Percentiles rank a stretch among this genome's conserved stretches.
phyloP scores from a whole-genome alignment of 208 protist genomes.

The Strigomonas culicis region DNA sequence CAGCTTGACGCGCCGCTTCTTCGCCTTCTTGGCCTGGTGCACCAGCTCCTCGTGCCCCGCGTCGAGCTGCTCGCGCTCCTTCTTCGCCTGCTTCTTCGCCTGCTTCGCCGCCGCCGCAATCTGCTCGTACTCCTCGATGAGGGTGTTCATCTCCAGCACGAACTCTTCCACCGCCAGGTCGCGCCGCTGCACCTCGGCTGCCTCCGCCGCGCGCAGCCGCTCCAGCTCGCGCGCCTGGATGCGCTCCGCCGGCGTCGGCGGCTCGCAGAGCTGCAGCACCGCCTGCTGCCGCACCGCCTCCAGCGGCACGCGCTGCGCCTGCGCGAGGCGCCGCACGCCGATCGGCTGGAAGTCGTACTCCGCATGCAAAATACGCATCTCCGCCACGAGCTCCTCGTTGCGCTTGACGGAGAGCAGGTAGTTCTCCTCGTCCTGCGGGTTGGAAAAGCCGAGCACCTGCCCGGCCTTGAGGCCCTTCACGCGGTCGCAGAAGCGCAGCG shows the following conservation, averaged over 20 bases:
- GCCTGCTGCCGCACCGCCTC: conserved; percentile 26
- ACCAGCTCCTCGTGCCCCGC: conserved; percentile 43
- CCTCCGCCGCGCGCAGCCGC: conserved; percentile 19
- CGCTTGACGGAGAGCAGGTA: conserved; percentile 45
- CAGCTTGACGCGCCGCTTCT: conserved; percentile 72
- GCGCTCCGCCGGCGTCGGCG: conserved; percentile 20
- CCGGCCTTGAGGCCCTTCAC: conserved; percentile 81
- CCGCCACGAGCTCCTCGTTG: conserved; percentile 67
- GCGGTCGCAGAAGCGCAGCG: conserved; percentile 86
- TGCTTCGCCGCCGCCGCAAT: conserved; percentile 50
- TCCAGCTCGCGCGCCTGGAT: conserved; percentile 46
- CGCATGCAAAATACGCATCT: conserved; percentile 67
- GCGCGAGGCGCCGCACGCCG: conserved; percentile 30
- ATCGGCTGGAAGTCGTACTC: conserved; percentile 54
- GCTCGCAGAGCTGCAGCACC: conserved; percentile 27
- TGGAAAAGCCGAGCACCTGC: conserved; percentile 42
- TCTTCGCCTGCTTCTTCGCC: conserved; percentile 75
- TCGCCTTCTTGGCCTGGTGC: conserved; percentile 76
- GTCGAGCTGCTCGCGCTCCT: conserved; percentile 47
- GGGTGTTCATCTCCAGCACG: conserved; percentile 68
- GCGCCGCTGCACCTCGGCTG: conserved; percentile 25
- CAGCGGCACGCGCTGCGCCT: conserved; percentile 25
- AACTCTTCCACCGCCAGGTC: conserved; percentile 56
- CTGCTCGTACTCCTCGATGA: conserved; percentile 83
- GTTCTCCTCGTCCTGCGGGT: conserved; percentile 58